These are phyloP conservation scores for Beauveria australis DNA, from an alignment of 2,329 filamentous ascomycete species.

Conservation along the genomic window DNA sequence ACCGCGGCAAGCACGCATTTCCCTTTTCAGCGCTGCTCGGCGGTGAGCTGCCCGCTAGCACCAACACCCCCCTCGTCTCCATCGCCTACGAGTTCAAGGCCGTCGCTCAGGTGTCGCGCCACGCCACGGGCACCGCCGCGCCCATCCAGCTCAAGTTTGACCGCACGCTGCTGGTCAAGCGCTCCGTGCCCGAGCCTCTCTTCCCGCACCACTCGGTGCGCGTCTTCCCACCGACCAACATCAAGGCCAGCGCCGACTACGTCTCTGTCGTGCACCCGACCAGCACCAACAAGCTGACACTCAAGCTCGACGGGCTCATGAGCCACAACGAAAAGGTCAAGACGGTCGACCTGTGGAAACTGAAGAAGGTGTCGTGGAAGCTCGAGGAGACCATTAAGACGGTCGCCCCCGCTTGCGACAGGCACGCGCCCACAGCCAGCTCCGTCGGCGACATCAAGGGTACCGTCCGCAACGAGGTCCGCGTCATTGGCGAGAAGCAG, in stretches of 20 bases:
- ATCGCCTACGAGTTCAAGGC: constrained; percentile 75
- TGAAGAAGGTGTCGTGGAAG: constrained; percentile 87
- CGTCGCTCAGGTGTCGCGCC: constrained; percentile 49
- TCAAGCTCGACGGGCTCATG: constrained; percentile 81
- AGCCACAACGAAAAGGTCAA: constrained; percentile 59
- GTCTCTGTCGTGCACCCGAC: constrained; percentile 80
- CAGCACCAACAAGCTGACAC: constrained; percentile 67
- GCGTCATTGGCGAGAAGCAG: constrained; percentile 71
- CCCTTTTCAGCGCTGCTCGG: constrained; percentile 84
- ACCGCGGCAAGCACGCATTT: constrained; percentile 60
- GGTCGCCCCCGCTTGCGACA: constrained; percentile 69
- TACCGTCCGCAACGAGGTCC: constrained; percentile 63
- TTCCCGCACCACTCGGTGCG: constrained; percentile 82
- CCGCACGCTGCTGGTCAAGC: constrained; percentile 64
- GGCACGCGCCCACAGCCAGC: constrained; percentile 54
- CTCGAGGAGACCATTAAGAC: constrained; percentile 82
- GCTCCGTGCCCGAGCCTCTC: constrained; percentile 66
- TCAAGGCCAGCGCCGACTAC: constrained; percentile 77
- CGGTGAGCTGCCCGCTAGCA: constrained; percentile 77
- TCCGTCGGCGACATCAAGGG: constrained; percentile 48
- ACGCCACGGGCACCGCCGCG: constrained; percentile 20
- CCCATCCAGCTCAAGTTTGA: constrained; percentile 48
- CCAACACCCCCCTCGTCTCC: constrained; percentile 62
- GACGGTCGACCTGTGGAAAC: constrained; percentile 72
- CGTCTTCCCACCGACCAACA: constrained; percentile 92